Conservation (phyloP, 225 moss, liverwort and hornwort genomes). For the Polytrichum formosum region DNA sequence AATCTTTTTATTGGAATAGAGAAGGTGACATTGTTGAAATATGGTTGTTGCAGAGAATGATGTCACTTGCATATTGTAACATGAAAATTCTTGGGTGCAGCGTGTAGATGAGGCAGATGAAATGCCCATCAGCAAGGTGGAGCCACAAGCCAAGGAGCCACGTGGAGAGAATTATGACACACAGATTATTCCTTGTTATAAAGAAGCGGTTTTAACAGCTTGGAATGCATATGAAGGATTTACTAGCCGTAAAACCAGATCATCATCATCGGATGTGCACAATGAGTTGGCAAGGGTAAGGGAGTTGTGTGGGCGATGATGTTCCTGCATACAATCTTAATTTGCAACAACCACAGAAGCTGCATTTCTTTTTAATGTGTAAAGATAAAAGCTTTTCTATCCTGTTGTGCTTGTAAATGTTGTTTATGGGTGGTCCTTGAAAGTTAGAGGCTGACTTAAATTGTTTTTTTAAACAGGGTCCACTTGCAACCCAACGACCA, state of each 20-base stretch:
- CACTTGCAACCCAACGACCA: slow-evolving; percentile 21
- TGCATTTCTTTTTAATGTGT: too few species aligned
- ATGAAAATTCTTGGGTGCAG: slow-evolving; percentile 40
- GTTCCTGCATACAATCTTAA: background rate
- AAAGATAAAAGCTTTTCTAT: background rate
- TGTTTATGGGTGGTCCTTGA: background rate
- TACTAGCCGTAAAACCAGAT: slow-evolving; percentile 21
- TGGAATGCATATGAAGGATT: slow-evolving; percentile 78
- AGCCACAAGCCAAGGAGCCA: slow-evolving; percentile 41
- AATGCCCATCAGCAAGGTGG: slow-evolving; percentile 39
- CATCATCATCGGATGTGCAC: slow-evolving; percentile 27
- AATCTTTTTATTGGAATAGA: too few species aligned
- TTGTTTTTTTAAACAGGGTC: slow-evolving; percentile 22
- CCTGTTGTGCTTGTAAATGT: background rate
- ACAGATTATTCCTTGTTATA: slow-evolving; percentile 83
- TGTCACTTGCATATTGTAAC: slow-evolving; percentile 1
- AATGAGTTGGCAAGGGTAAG: slow-evolving; percentile 12
- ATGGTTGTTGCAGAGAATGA: background rate
- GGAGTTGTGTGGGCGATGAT: background rate
- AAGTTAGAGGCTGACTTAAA: background rate
- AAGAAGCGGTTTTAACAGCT: slow-evolving; percentile 78
- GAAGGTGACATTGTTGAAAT: too few species aligned
- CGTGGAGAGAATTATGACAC: slow-evolving; percentile 74
- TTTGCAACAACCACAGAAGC: too few species aligned
- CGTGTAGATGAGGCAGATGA: slow-evolving; percentile 97